Evolutionary conservation across 495 filamentous ascomycete species (phyloP).

Genomic region (Daldinia decipiens): DNA sequence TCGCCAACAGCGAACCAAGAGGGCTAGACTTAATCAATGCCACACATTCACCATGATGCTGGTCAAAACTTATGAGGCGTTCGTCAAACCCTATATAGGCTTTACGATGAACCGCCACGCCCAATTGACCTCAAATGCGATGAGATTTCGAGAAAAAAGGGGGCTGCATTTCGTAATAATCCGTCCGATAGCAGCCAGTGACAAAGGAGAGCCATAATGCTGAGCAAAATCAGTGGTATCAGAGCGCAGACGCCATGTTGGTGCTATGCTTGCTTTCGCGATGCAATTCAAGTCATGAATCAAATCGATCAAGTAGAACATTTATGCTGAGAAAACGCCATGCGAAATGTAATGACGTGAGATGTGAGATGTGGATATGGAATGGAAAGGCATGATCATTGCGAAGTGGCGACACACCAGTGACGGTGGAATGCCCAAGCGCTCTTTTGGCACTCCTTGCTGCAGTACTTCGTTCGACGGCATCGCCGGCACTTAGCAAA

Average conservation of each 20-base stretch:
- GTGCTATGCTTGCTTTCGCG: slow-evolving; percentile 54
- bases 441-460: slow-evolving; percentile 99
- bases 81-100: slow-evolving; percentile 6
- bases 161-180: slow-evolving; percentile 30
- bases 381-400: slow-evolving; percentile 48
- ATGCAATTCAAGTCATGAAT: slow-evolving; percentile 52
- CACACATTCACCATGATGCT: slow-evolving; percentile 15
- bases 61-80: slow-evolving; percentile 7
- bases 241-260: slow-evolving; percentile 50
- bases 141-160: slow-evolving; percentile 29
- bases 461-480: slow-evolving; percentile 98
- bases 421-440: slow-evolving; percentile 98
- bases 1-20: slow-evolving; percentile 1
- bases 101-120: slow-evolving; percentile 19
- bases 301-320: slow-evolving; percentile 50
- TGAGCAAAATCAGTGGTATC: slow-evolving; percentile 51
- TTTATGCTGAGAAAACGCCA: slow-evolving; percentile 50
- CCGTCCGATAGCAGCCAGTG: slow-evolving; percentile 30
- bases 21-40: slow-evolving; percentile 14
- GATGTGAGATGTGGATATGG: slow-evolving; percentile 25
- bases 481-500: slow-evolving; percentile 98
- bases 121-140: slow-evolving; percentile 13
- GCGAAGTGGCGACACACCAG: slow-evolving; percentile 87
- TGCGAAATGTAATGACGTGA: slow-evolving; percentile 46
- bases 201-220: slow-evolving; percentile 51